Conservation (phyloP, 768 basidiomycete species). For the Amanita molliuscula region DNA sequence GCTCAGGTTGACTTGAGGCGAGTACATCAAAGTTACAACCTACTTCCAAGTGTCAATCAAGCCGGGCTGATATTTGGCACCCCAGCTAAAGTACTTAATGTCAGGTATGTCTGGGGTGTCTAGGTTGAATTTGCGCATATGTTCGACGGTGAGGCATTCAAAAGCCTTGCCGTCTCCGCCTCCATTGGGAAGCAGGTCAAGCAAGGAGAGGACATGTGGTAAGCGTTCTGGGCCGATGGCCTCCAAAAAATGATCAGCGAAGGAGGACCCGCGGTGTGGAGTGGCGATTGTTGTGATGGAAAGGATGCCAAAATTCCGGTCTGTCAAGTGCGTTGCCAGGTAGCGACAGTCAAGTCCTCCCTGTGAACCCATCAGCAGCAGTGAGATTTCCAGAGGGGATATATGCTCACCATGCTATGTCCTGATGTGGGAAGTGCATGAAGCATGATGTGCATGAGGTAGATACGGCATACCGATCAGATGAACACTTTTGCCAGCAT, state of each 20-base stretch:
- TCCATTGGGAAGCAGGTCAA: slow-evolving; percentile 83
- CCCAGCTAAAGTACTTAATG: slow-evolving; percentile 93
- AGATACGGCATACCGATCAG: slow-evolving; percentile 49
- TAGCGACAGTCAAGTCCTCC: slow-evolving; percentile 93
- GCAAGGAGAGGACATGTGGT: slow-evolving; percentile 59
- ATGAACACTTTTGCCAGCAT: slow-evolving; percentile 79
- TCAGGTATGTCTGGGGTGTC: slow-evolving; percentile 68
- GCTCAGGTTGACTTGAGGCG: slow-evolving; percentile 6
- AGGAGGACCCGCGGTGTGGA: slow-evolving; percentile 88
- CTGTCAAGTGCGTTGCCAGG: slow-evolving; percentile 67
- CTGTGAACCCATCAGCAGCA: slow-evolving; percentile 11
- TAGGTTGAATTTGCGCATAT: slow-evolving; percentile 86
- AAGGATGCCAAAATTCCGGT: slow-evolving; percentile 69
- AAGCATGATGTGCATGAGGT: slow-evolving; percentile 3
- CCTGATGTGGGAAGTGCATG: slow-evolving; percentile 25
- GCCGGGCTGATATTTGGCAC: slow-evolving; percentile 82
- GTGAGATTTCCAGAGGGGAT: background rate
- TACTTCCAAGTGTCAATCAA: slow-evolving; percentile 85
- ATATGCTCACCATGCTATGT: slow-evolving; percentile 55
- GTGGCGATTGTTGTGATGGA: slow-evolving; percentile 92
- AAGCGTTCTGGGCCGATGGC: slow-evolving; percentile 59
- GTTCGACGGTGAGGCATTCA: slow-evolving; percentile 71
- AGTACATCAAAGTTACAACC: slow-evolving; percentile 12
- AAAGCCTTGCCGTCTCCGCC: slow-evolving; percentile 95
- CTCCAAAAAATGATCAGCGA: slow-evolving; percentile 83